Evolutionary conservation across 495 filamentous ascomycete species (phyloP), one percentile per base, ranked within the genome.

Genomic region (Trypethelium eluteriae): DNA sequence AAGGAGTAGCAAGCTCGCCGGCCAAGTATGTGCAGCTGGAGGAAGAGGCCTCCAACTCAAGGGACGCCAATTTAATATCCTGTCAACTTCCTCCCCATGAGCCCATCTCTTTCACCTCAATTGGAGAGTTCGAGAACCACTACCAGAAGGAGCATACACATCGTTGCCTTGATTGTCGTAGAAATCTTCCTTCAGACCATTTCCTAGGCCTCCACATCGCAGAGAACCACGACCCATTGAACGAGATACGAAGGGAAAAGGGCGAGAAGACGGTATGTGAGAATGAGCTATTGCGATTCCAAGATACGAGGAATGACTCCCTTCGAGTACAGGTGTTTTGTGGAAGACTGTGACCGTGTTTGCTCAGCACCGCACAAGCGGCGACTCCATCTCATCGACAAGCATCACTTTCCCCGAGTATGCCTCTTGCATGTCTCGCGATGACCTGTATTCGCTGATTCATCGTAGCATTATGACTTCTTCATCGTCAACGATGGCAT

Each of bases 351-450:
- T 72, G 92, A 96, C 59, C 81, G 88, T 66, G 86, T 92, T 76
- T 98, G 93, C 78, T 87, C 83, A 38, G 92, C 87, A 7, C 86
- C 89, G 3, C 83, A 89, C 68, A 98, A 96, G 75, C 84, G 94
- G 59, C 81, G 88, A 62, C 84, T 90, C 74, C 94, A 98, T 77
- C 77, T 96, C 35, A 90, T 93, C 66, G 93, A 96, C 75, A 97
- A 96, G 77, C 94, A 98, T 72, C 85, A 89, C 80, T 98, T 94
- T 75, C 94, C 93, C 4, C 87, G 85, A 77, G 84, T 84, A 77
- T 70, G 71, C 34, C 46, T 34, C 14, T 41, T 44, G 18, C 2
- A 25, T 38, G 7, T 25, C 18, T 35, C 32, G 5, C 39, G 36
- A 34, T 46, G 2, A 49, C 38, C 39, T 0, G 59, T 38, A 72